Conservation (phyloP, 352 stramenopile genomes). For the Stephanocyclus meneghinianus region DNA sequence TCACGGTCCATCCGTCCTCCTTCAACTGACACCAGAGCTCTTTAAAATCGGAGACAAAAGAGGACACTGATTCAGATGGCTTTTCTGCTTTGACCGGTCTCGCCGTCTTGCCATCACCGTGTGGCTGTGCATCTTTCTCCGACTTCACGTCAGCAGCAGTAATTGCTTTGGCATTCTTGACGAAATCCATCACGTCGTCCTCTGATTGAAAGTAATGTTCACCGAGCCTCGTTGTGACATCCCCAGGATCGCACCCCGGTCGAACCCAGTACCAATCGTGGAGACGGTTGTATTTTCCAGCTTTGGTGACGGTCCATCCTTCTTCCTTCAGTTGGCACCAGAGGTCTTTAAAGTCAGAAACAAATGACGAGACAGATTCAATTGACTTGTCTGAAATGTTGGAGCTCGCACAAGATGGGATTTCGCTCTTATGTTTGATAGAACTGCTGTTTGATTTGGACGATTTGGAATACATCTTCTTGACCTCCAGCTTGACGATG, state of each 20-base stretch:
- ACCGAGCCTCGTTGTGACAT: too few relatives aligned
- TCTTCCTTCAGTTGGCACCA: too few relatives aligned
- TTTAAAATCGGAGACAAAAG: not conserved
- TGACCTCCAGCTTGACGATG: constrained; percentile 4
- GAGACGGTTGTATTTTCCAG: too few relatives aligned
- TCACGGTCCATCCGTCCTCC: constrained; percentile 29
- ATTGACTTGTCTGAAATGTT: constrained; percentile 20
- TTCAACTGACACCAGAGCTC: constrained; percentile 15
- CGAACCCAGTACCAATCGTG: too few relatives aligned
- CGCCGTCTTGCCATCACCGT: not conserved
- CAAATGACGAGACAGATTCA: too few relatives aligned
- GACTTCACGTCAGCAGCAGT: too few relatives aligned
- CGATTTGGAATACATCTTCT: not conserved
- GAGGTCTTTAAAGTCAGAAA: too few relatives aligned
- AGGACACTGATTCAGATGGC: not conserved
- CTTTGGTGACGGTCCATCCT: too few relatives aligned
- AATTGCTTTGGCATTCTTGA: not conserved
- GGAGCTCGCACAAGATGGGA: not conserved
- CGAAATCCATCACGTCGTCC: too few relatives aligned
- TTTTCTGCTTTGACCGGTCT: not conserved
- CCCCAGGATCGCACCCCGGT: too few relatives aligned
- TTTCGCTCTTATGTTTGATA: not conserved
- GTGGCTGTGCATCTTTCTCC: too few relatives aligned
- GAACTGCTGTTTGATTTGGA: not conserved
- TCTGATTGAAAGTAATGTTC: too few relatives aligned